Evolutionary conservation across 2,329 filamentous ascomycete species (phyloP), one percentile per base, ranked within the genome.

Genomic region (Myriosclerotinia scirpicola): DNA sequence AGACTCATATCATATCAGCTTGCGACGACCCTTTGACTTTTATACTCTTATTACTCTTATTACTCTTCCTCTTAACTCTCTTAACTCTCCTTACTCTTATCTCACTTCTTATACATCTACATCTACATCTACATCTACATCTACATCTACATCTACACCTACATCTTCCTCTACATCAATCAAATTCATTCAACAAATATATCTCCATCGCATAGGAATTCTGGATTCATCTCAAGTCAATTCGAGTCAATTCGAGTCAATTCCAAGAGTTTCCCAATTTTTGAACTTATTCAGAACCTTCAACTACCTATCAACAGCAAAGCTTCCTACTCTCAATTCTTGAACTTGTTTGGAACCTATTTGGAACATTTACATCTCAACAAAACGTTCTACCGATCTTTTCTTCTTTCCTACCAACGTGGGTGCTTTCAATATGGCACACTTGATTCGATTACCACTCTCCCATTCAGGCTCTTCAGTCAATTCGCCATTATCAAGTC

Each of bases 381-480:
- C 40, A 34, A 34, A 67, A 62, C 69, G 68, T 4, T 71, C 69
- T 14, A 70, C 56, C 59, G 69, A 75, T 67, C 74, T 71, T 12
- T 75, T 75, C n/a, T n/a, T 2, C 64, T 68, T 74, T 36, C 71
- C 74, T 34, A 72, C 59, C 20, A n/a, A 20, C 5, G n/a, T 72
- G n/a, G 71, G 74, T 48, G 73, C 67, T 17, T 56, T 75, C 56
- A 67, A 73, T 30, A 67, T 66, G 54, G 58, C 48, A 42, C 54
- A 50, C 48, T 26, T 55, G 26, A 54, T 52, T 34, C 58, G 58
- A 40, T 50, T 67, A 54, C 64, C 66, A 67, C 59, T 55, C 58
- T 65, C 64, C 30, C 54, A 53, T 61, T 64, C 65, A 54, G n/a
- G 20, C 50, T 59, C 44, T 17, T 38, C 68, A 59, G 30, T 50